phyloP scores from a whole-genome alignment of 164 flowering plant genomes.

The Warburgia ugandensis region DNA sequence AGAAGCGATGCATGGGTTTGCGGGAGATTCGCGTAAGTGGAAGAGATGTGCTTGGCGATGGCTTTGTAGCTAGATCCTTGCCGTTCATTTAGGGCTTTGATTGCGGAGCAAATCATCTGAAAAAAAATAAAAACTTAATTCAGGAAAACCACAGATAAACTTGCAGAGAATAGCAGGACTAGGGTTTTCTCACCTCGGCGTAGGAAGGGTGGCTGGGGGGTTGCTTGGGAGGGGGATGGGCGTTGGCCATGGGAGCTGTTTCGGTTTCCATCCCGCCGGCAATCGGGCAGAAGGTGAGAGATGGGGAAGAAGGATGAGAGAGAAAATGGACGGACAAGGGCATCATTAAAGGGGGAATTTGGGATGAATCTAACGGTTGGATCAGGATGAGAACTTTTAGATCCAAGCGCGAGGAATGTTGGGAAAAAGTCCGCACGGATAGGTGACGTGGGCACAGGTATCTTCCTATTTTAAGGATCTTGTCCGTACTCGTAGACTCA shows the following conservation, averaged over 20 bases:
- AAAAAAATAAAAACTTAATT: no score
- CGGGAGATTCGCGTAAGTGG: constrained; percentile 5
- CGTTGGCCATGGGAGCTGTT: background rate
- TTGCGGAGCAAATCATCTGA: constrained; percentile 4
- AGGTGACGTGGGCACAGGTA: no score
- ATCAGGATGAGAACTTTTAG: no score
- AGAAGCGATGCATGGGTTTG: constrained; percentile 7
- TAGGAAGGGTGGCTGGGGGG: constrained; percentile 4
- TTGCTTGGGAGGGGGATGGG: background rate
- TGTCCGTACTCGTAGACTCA: no score
- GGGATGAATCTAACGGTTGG: no score
- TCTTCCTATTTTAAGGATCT: no score
- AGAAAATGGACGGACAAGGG: no score
- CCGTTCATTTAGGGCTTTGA: constrained; percentile 6
- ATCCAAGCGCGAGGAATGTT: no score
- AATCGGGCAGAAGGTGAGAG: no score
- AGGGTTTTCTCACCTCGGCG: background rate
- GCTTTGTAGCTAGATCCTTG: constrained; percentile 10
- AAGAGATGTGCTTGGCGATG: constrained; percentile 8
- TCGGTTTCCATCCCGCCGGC: background rate
- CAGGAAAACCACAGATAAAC: background rate
- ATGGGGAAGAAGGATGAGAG: no score
- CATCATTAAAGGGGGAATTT: no score
- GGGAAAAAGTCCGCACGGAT: no score
- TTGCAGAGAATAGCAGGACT: background rate